Evolutionary conservation across 108 stramenopile species (phyloP).

Genomic region (Skeletonema potamos): DNA sequence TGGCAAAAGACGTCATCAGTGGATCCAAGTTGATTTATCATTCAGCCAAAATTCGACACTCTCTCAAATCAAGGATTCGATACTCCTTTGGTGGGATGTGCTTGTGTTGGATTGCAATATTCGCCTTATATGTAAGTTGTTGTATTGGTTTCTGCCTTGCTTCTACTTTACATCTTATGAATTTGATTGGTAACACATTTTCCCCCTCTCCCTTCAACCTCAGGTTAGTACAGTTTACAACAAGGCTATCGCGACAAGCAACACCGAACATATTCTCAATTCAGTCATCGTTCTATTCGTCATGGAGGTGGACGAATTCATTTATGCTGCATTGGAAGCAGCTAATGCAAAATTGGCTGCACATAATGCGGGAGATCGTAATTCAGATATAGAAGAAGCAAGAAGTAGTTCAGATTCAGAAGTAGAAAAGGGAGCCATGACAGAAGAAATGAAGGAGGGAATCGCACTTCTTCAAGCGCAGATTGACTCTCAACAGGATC

Average conservation of each 20-base stretch:
- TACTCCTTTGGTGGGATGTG: neutral
- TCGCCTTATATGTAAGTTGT: neutral
- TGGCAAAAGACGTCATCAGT: too few relatives aligned
- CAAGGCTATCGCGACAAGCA: neutral
- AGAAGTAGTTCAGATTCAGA: too few relatives aligned
- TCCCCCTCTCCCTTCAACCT: neutral
- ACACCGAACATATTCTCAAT: neutral
- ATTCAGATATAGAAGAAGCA: too few relatives aligned
- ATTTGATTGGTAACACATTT: too few relatives aligned
- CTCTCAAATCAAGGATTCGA: neutral
- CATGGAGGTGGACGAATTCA: neutral
- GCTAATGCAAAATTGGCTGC: too few relatives aligned
- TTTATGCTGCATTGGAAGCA: too few relatives aligned
- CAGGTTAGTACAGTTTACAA: neutral
- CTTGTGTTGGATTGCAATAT: neutral
- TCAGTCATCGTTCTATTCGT: neutral
- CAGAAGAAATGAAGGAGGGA: too few relatives aligned
- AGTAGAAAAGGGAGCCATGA: too few relatives aligned
- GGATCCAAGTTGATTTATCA: neutral
- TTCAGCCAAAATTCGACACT: neutral
- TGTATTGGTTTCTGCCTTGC: neutral
- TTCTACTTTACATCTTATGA: too few relatives aligned
- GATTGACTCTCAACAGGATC: too few relatives aligned
- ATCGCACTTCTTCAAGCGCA: too few relatives aligned
- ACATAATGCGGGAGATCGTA: too few relatives aligned